Percentiles rank a stretch among this genome's conserved stretches.
These are phyloP conservation scores for Paracoccidioides lutzii DNA, from an alignment of 2,329 filamentous ascomycete genomes.

Conservation along the genomic window DNA sequence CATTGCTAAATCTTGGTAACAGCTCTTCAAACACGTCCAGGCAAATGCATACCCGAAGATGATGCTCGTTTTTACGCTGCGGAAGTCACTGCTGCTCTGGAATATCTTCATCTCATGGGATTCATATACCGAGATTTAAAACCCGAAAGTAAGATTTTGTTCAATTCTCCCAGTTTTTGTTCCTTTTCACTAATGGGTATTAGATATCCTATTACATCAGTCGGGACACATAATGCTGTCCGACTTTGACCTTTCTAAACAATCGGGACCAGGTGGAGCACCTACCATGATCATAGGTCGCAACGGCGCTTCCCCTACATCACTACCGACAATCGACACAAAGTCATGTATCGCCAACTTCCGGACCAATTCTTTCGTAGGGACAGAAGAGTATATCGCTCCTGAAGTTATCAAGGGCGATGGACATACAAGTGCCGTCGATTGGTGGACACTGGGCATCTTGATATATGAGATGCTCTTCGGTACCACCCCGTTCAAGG, in stretches of 20 bases:
- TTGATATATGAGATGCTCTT: slow-evolving; percentile 98
- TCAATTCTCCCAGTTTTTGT: background rate
- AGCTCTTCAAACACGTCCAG: slow-evolving; percentile 86
- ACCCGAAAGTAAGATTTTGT: slow-evolving; percentile 66
- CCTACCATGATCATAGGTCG: slow-evolving; percentile 95
- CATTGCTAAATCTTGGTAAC: slow-evolving; percentile 9
- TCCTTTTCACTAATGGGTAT: background rate
- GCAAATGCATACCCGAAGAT: slow-evolving; percentile 94
- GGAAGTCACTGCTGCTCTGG: slow-evolving; percentile 88
- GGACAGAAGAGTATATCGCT: slow-evolving; percentile 97
- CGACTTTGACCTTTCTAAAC: slow-evolving; percentile 96
- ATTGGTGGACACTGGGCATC: slow-evolving; percentile 98
- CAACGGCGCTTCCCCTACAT: slow-evolving; percentile 72
- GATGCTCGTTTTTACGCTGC: slow-evolving; percentile 95
- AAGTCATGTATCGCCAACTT: slow-evolving; percentile 98
- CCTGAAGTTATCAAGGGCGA: slow-evolving; percentile 98
- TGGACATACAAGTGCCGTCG: slow-evolving; percentile 93
- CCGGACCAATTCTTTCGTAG: slow-evolving; percentile 95
- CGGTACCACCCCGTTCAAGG: slow-evolving; percentile 97
- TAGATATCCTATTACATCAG: slow-evolving; percentile 93
- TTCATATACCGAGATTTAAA: slow-evolving; percentile 98
- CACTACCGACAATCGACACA: slow-evolving; percentile 92
- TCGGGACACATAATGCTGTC: slow-evolving; percentile 99
- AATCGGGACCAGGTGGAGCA: slow-evolving; percentile 88
- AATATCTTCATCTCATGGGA: slow-evolving; percentile 96